Conservation (phyloP, 75 land plant species). For the Isoetes taiwanensis region DNA sequence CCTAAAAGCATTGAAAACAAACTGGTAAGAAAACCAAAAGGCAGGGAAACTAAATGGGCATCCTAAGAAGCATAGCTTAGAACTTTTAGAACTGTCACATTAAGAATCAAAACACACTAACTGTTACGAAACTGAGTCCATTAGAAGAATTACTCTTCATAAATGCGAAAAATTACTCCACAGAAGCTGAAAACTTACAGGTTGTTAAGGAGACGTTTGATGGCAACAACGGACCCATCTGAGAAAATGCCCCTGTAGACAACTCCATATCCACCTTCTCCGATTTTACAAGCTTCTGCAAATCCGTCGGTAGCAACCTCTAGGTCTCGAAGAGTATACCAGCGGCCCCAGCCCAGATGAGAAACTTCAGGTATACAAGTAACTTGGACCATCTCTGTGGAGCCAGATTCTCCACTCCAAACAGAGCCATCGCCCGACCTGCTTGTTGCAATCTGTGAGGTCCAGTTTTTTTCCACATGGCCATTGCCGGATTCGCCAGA, state of each 20-base stretch:
- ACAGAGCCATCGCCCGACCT: slow-evolving; percentile 1
- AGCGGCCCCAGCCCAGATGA: slow-evolving; percentile 83
- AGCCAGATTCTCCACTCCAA: slow-evolving; percentile 10
- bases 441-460: background rate
- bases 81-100: background rate
- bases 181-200: slow-evolving; percentile 18
- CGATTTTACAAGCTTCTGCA: slow-evolving; percentile 45
- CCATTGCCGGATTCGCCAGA: background rate
- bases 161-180: background rate
- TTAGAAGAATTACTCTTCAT: background rate
- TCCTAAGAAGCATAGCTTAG: slow-evolving; percentile 9
- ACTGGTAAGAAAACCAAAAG: background rate
- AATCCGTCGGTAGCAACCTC: slow-evolving; percentile 53
- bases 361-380: slow-evolving; percentile 45
- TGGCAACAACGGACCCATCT: slow-evolving; percentile 41
- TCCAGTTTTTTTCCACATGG: background rate
- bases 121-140: background rate
- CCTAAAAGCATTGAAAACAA: slow-evolving; percentile 21
- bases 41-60: slow-evolving; percentile 17
- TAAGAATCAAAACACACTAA: background rate
- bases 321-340: slow-evolving; percentile 75
- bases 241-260: slow-evolving; percentile 53
- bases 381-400: background rate
- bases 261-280: slow-evolving; percentile 87
- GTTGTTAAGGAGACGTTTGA: slow-evolving; percentile 79